A percentile compares a stretch with the other conserved stretches of the same genome.
phyloP scores from a whole-genome alignment of 116 monocot genomes.

The Posidonia oceanica region DNA sequence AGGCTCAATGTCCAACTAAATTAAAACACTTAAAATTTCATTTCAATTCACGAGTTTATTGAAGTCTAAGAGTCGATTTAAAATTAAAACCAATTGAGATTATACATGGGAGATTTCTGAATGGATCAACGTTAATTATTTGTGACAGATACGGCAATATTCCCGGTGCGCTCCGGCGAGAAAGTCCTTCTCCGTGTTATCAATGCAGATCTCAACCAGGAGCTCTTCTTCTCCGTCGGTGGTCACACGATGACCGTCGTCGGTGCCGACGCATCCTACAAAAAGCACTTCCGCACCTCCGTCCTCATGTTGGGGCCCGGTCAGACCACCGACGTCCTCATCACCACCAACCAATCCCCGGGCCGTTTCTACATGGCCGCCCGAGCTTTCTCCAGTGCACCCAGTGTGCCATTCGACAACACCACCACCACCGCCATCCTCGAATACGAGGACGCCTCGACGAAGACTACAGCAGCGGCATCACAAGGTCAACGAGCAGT shows the following conservation, averaged over 20 bases:
- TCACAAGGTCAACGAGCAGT: not conserved
- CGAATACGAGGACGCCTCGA: conserved; percentile 13
- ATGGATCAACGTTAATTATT: not conserved
- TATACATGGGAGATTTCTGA: not conserved
- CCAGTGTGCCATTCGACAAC: conserved; percentile 56
- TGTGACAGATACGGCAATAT: conserved; percentile 22
- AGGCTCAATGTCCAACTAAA: not conserved
- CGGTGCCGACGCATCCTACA: conserved; percentile 21
- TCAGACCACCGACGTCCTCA: conserved; percentile 27
- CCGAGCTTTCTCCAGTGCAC: conserved; percentile 47
- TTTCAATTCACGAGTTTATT: not conserved
- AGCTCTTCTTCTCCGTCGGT: conserved; percentile 34
- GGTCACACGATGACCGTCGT: conserved; percentile 24
- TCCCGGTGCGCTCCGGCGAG: conserved; percentile 31
- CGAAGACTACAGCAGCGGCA: not conserved
- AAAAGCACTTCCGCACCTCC: conserved; percentile 14
- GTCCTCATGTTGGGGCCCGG: conserved; percentile 19
- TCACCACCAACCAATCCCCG: conserved; percentile 4
- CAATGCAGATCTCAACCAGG: conserved; percentile 25
- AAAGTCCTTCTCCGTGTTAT: conserved; percentile 37
- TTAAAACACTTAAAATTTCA: not conserved
- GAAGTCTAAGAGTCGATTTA: too few species aligned
- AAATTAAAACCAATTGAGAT: too few species aligned
- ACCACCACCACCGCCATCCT: conserved; percentile 84
- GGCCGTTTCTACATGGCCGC: conserved; percentile 49